phyloP scores from a whole-genome alignment of 2,329 filamentous ascomycete genomes.

The Orbilia quercus region DNA sequence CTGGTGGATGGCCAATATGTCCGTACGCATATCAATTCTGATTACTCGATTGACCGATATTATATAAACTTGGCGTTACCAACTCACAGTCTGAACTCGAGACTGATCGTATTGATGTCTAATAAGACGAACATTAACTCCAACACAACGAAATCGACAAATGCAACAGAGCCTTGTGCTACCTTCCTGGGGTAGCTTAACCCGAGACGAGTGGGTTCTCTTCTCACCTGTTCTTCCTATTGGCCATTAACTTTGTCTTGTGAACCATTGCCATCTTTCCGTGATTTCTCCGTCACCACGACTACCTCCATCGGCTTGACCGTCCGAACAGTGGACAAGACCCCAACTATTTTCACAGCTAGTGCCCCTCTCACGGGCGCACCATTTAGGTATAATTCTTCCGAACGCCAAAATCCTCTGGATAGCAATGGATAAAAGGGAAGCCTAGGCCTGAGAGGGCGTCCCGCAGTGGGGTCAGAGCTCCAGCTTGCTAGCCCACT shows the following conservation, averaged over 20 bases:
- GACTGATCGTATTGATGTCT: too few relatives aligned
- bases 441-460: background rate
- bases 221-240: conserved; percentile 2
- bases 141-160: conserved; percentile 1
- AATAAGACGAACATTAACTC: too few relatives aligned
- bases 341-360: background rate
- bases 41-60: too few relatives aligned
- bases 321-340: conserved; percentile 20
- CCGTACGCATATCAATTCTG: too few relatives aligned
- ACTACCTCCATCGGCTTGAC: conserved; percentile 19
- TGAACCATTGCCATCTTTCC: background rate
- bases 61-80: too few relatives aligned
- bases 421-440: conserved; percentile 40
- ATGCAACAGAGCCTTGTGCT: conserved; percentile 20
- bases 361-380: conserved; percentile 9
- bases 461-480: conserved; percentile 41
- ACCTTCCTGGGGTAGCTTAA: conserved; percentile 1
- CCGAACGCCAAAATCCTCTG: conserved; percentile 26
- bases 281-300: conserved; percentile 22
- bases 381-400: conserved; percentile 47
- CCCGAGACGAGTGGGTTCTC: too few relatives aligned
- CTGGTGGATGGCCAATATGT: too few relatives aligned
- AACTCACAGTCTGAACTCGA: too few relatives aligned
- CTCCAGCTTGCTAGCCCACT: background rate
- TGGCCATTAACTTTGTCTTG: too few relatives aligned